phyloP scores from a whole-genome alignment of 257 asterid species.

The Gardenia jasminoides region DNA sequence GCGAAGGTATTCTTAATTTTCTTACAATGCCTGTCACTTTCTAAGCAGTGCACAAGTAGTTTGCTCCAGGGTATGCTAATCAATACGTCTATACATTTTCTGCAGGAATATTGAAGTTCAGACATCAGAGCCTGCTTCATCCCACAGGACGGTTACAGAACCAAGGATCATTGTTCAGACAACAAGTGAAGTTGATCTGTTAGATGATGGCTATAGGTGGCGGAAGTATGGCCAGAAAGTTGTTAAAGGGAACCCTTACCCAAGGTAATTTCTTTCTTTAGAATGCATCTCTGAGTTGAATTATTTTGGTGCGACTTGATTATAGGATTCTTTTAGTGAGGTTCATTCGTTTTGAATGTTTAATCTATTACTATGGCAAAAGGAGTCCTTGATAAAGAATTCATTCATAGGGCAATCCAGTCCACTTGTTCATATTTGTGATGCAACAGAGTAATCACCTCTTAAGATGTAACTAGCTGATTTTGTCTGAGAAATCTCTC shows the following conservation, averaged over 20 bases:
- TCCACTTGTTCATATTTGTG: not conserved
- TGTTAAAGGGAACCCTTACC: conserved; percentile 93
- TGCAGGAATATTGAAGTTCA: conserved; percentile 61
- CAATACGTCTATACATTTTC: not conserved
- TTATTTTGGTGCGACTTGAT: not conserved
- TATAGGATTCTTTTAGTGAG: not conserved
- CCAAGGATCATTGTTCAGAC: conserved; percentile 91
- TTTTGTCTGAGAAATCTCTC: not conserved
- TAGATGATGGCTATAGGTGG: conserved; percentile 96
- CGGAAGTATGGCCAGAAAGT: conserved; percentile 95
- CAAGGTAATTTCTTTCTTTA: conserved; percentile 45
- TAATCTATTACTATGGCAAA: not conserved
- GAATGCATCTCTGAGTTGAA: not conserved
- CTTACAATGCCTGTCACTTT: not conserved
- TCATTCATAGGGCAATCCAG: conserved; percentile 2
- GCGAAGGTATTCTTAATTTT: conserved; percentile 52
- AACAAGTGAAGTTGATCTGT: conserved; percentile 86
- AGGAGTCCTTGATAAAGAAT: not conserved
- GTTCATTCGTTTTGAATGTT: not conserved
- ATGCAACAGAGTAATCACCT: not conserved
- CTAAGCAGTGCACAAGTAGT: not conserved
- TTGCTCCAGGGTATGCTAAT: not conserved
- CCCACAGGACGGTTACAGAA: conserved; percentile 86
- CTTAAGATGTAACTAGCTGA: not conserved
- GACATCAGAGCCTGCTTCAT: conserved; percentile 52